phyloP scores from a whole-genome alignment of 108 stramenopile species.

The Discostella pseudostelligera region DNA sequence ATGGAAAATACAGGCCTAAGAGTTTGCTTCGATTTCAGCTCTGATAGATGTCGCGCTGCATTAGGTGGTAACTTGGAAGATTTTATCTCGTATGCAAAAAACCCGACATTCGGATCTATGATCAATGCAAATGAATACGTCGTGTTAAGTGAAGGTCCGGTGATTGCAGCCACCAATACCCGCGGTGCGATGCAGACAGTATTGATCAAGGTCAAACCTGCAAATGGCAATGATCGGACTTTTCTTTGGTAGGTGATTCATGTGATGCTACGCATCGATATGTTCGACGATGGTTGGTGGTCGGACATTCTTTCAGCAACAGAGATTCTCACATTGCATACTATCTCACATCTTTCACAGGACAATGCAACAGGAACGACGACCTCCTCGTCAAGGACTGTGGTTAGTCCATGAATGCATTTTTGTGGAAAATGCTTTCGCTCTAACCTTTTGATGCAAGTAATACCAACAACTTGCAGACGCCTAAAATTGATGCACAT shows the following conservation, averaged over 20 bases:
- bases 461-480: slow-evolving; percentile 4
- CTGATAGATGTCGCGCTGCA: slow-evolving; percentile 71
- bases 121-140: slow-evolving; percentile 50
- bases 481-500: no score
- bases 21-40: slow-evolving; percentile 72
- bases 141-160: slow-evolving; percentile 56
- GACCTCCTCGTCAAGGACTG: slow-evolving; percentile 73
- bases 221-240: slow-evolving; percentile 20
- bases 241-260: slow-evolving; percentile 32
- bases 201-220: slow-evolving; percentile 47
- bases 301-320: neutral
- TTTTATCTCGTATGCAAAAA: slow-evolving; percentile 63
- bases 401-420: slow-evolving; percentile 83
- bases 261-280: neutral
- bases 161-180: slow-evolving; percentile 55
- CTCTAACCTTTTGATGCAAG: slow-evolving; percentile 38
- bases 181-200: slow-evolving; percentile 79
- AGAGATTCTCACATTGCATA: neutral
- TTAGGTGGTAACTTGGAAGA: slow-evolving; percentile 63
- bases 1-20: slow-evolving; percentile 52
- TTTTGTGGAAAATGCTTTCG: slow-evolving; percentile 55
- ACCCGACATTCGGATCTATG: slow-evolving; percentile 74
- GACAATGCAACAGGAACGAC: slow-evolving; percentile 74
- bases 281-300: neutral
- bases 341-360: slow-evolving; percentile 22